Evolutionary conservation across 2,329 filamentous ascomycete species (phyloP).

Genomic region (Cladophialophora psammophila): DNA sequence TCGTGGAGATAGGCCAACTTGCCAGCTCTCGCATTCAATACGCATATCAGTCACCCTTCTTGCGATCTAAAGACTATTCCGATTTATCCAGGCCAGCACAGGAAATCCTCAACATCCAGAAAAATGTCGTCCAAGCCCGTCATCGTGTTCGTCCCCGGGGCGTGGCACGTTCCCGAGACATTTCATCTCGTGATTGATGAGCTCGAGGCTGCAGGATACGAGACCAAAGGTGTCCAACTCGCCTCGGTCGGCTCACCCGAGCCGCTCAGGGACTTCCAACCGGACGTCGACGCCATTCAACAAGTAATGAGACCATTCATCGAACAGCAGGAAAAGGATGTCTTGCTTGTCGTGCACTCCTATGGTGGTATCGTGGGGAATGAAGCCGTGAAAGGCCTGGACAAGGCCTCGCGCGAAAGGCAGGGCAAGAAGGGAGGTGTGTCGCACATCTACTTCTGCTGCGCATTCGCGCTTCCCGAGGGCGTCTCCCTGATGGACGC

Average conservation of each 20-base stretch:
- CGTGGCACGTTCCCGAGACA: conserved; percentile 48
- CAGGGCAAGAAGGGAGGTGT: conserved; percentile 44
- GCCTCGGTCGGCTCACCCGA: conserved; percentile 44
- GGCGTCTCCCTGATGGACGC: conserved; percentile 34
- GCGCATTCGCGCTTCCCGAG: conserved; percentile 48
- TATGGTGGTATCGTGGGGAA: conserved; percentile 47
- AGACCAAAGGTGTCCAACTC: conserved; percentile 44
- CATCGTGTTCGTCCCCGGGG: conserved; percentile 52
- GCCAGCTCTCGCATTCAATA: background rate
- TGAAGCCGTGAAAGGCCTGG: conserved; percentile 44
- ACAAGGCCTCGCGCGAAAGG: conserved; percentile 38
- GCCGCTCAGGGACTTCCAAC: conserved; percentile 46
- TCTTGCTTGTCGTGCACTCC: conserved; percentile 46
- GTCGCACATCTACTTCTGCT: conserved; percentile 44
- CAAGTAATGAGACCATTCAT: conserved; percentile 35
- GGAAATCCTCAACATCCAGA: background rate
- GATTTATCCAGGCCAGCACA: background rate
- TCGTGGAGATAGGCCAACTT: too few species aligned
- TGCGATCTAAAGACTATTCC: too few species aligned
- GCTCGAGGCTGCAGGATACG: conserved; percentile 46
- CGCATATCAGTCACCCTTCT: background rate
- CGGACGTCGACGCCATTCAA: conserved; percentile 49
- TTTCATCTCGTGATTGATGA: conserved; percentile 44
- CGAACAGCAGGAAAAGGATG: conserved; percentile 41
- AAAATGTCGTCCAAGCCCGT: conserved; percentile 34